These are phyloP conservation scores for Pinus albicaulis DNA, from an alignment of 75 land plant genomes.

Conservation along the genomic window DNA sequence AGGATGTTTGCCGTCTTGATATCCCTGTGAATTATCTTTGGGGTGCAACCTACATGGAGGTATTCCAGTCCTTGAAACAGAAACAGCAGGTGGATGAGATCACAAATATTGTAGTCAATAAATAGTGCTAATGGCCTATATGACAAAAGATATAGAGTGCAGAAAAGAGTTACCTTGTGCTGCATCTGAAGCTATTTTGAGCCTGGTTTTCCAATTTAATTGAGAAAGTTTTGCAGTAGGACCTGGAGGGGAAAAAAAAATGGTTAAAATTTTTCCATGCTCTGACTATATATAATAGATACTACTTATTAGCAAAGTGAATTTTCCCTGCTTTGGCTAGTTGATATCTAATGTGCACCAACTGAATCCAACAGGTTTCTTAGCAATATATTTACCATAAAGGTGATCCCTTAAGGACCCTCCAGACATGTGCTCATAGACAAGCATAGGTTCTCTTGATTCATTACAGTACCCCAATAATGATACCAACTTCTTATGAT, in stretches of 20 bases:
- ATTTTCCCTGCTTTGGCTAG: not conserved
- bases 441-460: slow-evolving; percentile 26
- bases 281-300: too few relatives aligned
- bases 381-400: slow-evolving; percentile 16
- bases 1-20: slow-evolving; percentile 27
- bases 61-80: slow-evolving; percentile 11
- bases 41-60: slow-evolving; percentile 12
- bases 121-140: not conserved
- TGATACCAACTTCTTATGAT: slow-evolving; percentile 28
- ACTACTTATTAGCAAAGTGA: too few relatives aligned
- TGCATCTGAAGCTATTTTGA: not conserved
- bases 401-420: slow-evolving; percentile 33
- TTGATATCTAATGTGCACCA: too few relatives aligned
- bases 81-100: too few relatives aligned
- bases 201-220: not conserved
- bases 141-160: too few relatives aligned
- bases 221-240: not conserved
- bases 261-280: too few relatives aligned
- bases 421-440: slow-evolving; percentile 48
- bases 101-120: not conserved
- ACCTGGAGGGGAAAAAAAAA: too few relatives aligned
- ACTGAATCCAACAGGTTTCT: too few relatives aligned
- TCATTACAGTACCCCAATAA: slow-evolving; percentile 40
- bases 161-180: not conserved
- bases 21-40: slow-evolving; percentile 18